Evolutionary conservation across 1,284 basidiomycete genomes (phyloP), one percentile per base, ranked within the genome.

Genomic region (Ganoderma leucocontextum): DNA sequence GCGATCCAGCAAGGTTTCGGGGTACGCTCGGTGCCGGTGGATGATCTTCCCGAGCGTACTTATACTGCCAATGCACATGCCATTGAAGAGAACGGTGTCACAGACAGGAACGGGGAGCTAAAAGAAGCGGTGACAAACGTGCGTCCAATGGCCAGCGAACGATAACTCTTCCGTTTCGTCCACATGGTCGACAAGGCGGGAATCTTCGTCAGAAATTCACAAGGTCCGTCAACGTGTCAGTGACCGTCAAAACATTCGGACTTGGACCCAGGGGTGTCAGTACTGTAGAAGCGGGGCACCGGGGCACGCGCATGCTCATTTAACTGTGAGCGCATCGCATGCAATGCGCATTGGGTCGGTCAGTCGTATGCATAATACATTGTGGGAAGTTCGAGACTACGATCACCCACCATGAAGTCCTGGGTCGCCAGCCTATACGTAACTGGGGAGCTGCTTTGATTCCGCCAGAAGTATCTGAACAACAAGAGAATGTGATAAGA

Each of bases 161-260:
- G 63, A 58, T 58, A 39, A 42, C 47, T 42, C n/a, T 38, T 19
- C 22, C 47, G 36, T 15, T 38, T 19, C 22, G 38, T 19, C 60
- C 66, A 66, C 60, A 66, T 68, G 66, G n/a, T n/a, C n/a, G 61
- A 59, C 60, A 39, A 35, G 58, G 49, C 39, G 41, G 52, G 57
- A 59, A 39, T 29, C 42, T 12, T 36, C 29, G 47, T 57, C 47
- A 58, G 61, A 6, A 29, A 10, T 67, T 70, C 69, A 53, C 69
- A 68, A 64, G 55, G 58, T 52, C 66, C 66, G 66, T 70, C 66
- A 70, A 38, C 13, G 36, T n/a, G 53, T 63, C 47, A 52, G n/a
- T 7, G 44, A 22, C n/a, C 44, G 44, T 49, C 47, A 55, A 55
- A 17, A 33, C 29, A 17, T 29, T 35, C 29, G 33, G 17, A 8